Evolutionary conservation across 2,329 filamentous ascomycete species (phyloP), one percentile per base, ranked within the genome.

Genomic region (Colletotrichum cuscutae): DNA sequence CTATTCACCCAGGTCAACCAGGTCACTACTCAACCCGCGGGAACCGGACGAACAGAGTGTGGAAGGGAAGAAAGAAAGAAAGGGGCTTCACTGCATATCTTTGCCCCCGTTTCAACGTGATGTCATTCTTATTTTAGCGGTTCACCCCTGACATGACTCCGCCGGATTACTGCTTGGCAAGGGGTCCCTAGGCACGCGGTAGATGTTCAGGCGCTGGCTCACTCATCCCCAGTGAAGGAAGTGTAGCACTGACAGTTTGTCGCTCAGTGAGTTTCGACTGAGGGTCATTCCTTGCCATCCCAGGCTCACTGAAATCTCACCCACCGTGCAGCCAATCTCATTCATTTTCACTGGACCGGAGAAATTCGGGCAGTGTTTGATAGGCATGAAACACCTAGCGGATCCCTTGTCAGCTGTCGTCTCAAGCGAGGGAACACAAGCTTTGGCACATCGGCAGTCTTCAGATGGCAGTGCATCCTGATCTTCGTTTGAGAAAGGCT

Each of bases 121-220:
- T 57, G 60, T 65, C 60, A 70, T 49, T 56, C 35, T 61, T 65
- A 71, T 32, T 70, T 65, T 65, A 61, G 70, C n/a, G 42, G 22
- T 37, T 37, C 1, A 24, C 66, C 67, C 66, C 46, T 70, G 60
- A 71, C 46, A 22, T 19, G 35, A 57, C 35, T 52, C 70, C 65
- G 65, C 58, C 54, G 22, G 62, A 13, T 58, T 52, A 35, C 22
- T 26, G 24, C 59, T 62, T 62, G 58, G 49, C 63, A 57, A 71
- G 68, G 64, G 15, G 46, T 24, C 13, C 52, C 22, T 42, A 22
- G 13, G 12, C 52, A 13, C 22, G n/a, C 22, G 42, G 24, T 26
- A 63, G 11, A 11, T 15, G 9, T 8, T 28, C 19, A 49, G 19
- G 19, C 19, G 42, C 42, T 49, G 42, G 42, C 7, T 22, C 19